These are phyloP conservation scores for Coniella lustricola DNA, from an alignment of 2,329 filamentous ascomycete genomes.

Conservation along the genomic window DNA sequence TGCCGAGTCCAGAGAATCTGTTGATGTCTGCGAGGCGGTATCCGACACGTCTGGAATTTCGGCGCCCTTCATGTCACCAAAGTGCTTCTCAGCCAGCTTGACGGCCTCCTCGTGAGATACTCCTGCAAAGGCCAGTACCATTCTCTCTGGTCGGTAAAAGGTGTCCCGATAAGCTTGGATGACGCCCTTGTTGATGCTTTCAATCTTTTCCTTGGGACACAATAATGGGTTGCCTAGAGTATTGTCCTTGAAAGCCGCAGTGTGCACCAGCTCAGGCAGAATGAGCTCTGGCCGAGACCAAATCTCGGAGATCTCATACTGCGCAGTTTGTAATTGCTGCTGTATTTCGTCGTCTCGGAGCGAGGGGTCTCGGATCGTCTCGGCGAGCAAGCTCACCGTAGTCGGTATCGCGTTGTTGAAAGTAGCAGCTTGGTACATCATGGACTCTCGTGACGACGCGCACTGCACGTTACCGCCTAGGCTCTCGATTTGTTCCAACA, in stretches of 20 bases:
- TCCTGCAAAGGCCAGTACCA: slow-evolving; percentile 92
- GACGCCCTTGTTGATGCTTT: slow-evolving; percentile 63
- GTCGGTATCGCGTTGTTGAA: slow-evolving; percentile 89
- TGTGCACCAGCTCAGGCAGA: slow-evolving; percentile 88
- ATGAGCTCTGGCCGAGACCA: slow-evolving; percentile 98
- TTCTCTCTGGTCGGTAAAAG: slow-evolving; percentile 84
- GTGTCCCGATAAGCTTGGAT: slow-evolving; percentile 72
- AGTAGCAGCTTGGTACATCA: slow-evolving; percentile 98
- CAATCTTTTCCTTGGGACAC: slow-evolving; percentile 78
- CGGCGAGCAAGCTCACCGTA: slow-evolving; percentile 77
- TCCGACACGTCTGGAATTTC: slow-evolving; percentile 43
- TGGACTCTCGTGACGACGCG: slow-evolving; percentile 84
- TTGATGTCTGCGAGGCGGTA: slow-evolving; percentile 52
- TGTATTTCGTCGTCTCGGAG: slow-evolving; percentile 82
- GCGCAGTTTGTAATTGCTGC: slow-evolving; percentile 81
- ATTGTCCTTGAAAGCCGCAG: slow-evolving; percentile 92
- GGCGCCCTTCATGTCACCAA: slow-evolving; percentile 75
- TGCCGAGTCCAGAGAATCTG: slow-evolving; percentile 31
- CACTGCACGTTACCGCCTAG: slow-evolving; percentile 96
- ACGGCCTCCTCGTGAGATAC: slow-evolving; percentile 78
- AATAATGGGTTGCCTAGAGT: slow-evolving; percentile 89
- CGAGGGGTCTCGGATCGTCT: slow-evolving; percentile 81
- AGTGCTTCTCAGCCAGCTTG: slow-evolving; percentile 71
- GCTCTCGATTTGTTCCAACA: slow-evolving; percentile 80
- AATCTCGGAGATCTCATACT: slow-evolving; percentile 95